phyloP scores from a whole-genome alignment of 1,284 basidiomycete species.

The Marasmius oreades region DNA sequence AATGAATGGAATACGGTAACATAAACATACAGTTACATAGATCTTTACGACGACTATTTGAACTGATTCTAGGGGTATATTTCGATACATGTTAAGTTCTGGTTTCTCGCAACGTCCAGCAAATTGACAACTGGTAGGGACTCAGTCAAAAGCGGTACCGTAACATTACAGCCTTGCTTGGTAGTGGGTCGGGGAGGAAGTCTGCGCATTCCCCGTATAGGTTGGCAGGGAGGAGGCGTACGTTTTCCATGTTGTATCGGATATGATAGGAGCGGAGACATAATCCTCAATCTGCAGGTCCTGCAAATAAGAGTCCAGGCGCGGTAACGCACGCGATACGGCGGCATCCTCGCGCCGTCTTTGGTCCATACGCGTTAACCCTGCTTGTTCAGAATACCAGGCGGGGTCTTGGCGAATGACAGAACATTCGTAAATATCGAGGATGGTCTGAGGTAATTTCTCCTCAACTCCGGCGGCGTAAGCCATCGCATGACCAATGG shows the following conservation, averaged over 20 bases:
- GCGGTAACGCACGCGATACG: slow-evolving; percentile 38
- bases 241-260: slow-evolving; percentile 45
- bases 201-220: slow-evolving; percentile 36
- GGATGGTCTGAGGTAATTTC: slow-evolving; percentile 39
- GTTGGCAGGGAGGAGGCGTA: slow-evolving; percentile 37
- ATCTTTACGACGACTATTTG: too few species aligned
- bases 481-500: slow-evolving; percentile 50
- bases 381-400: slow-evolving; percentile 49
- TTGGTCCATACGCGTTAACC: slow-evolving; percentile 38
- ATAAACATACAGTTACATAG: too few species aligned
- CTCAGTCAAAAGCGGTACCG: neutral
- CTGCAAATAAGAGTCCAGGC: slow-evolving; percentile 36
- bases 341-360: slow-evolving; percentile 42
- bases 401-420: slow-evolving; percentile 46
- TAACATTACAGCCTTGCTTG: slow-evolving; percentile 18
- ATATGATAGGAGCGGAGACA: slow-evolving; percentile 48
- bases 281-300: slow-evolving; percentile 43
- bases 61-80: too few species aligned
- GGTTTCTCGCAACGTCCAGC: too few species aligned
- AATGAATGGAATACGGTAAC: too few species aligned
- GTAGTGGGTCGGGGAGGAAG: neutral
- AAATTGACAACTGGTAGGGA: neutral
- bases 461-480: slow-evolving; percentile 43
- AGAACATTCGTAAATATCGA: slow-evolving; percentile 51
- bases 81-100: too few species aligned